Percentiles rank a stretch among this genome's conserved stretches.
Conservation (phyloP, 768 basidiomycete genomes). For the Mycena filopes region DNA sequence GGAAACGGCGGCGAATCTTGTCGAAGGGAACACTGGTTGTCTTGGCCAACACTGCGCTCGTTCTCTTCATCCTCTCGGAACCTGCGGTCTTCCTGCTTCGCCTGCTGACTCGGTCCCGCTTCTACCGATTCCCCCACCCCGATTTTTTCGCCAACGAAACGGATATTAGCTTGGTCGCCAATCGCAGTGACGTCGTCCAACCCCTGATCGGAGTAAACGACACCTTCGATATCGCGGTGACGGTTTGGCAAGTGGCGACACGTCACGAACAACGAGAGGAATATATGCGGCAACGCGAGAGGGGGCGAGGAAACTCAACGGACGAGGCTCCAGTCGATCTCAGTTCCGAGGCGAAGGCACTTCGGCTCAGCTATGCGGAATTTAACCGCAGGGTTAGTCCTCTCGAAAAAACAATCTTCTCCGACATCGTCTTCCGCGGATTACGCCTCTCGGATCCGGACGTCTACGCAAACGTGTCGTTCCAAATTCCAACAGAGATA, state of each 20-base stretch:
- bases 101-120: neutral
- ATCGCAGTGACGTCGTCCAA: slow-evolving; percentile 27
- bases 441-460: slow-evolving; percentile 41
- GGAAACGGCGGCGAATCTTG: too few relatives aligned
- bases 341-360: too few relatives aligned
- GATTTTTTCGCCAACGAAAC: slow-evolving; percentile 3
- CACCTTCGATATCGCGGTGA: slow-evolving; percentile 34
- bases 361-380: too few relatives aligned
- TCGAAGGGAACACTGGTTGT: too few relatives aligned
- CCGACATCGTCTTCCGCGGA: slow-evolving; percentile 43
- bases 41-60: neutral
- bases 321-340: too few relatives aligned
- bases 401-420: slow-evolving; percentile 37
- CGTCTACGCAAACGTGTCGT: slow-evolving; percentile 36
- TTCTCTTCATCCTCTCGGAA: neutral
- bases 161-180: neutral
- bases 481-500: slow-evolving; percentile 41
- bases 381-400: too few relatives aligned
- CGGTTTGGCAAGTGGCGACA: slow-evolving; percentile 27
- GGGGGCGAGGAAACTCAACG: too few relatives aligned
- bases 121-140: slow-evolving; percentile 3
- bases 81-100: neutral
- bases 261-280: neutral
- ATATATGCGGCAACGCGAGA: neutral
- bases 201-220: slow-evolving; percentile 31